These are phyloP conservation scores for Clitocybe nebularis DNA, from an alignment of 1,284 basidiomycete genomes.

Conservation along the genomic window DNA sequence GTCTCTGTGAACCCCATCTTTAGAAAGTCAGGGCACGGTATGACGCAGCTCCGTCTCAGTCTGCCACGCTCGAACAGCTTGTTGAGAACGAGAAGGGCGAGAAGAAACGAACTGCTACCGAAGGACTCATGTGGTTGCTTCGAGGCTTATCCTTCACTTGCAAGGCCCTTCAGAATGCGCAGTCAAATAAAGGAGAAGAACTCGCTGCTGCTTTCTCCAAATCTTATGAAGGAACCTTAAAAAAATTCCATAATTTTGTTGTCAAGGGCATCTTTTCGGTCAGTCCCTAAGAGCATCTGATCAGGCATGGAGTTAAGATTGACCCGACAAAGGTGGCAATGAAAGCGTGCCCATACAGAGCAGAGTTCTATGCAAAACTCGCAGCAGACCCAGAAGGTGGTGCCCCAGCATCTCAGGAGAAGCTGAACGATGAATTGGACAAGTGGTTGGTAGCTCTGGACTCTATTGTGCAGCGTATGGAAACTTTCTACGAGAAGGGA, in stretches of 20 bases:
- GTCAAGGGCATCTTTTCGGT: slow-evolving; percentile 84
- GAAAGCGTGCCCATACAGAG: slow-evolving; percentile 94
- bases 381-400: slow-evolving; percentile 66
- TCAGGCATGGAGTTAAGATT: too few relatives aligned
- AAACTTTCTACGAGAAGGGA: slow-evolving; percentile 67
- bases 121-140: slow-evolving; percentile 90
- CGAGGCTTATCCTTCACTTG: slow-evolving; percentile 92
- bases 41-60: slow-evolving; percentile 59
- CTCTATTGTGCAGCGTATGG: slow-evolving; percentile 66
- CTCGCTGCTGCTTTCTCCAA: slow-evolving; percentile 76
- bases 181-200: slow-evolving; percentile 68
- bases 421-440: slow-evolving; percentile 68
- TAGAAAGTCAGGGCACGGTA: slow-evolving; percentile 90
- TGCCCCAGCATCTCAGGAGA: slow-evolving; percentile 52
- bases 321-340: slow-evolving; percentile 83
- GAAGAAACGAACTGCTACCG: slow-evolving; percentile 86
- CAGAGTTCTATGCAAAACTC: slow-evolving; percentile 87
- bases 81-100: slow-evolving; percentile 83
- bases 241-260: slow-evolving; percentile 86
- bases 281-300: too few relatives aligned
- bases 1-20: neutral
- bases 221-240: slow-evolving; percentile 82
- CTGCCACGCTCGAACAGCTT: slow-evolving; percentile 81
- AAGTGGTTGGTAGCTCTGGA: slow-evolving; percentile 69
- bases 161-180: slow-evolving; percentile 73